phyloP scores from a whole-genome alignment of 2,329 filamentous ascomycete species.

The Rhynchosporium graminicola region DNA sequence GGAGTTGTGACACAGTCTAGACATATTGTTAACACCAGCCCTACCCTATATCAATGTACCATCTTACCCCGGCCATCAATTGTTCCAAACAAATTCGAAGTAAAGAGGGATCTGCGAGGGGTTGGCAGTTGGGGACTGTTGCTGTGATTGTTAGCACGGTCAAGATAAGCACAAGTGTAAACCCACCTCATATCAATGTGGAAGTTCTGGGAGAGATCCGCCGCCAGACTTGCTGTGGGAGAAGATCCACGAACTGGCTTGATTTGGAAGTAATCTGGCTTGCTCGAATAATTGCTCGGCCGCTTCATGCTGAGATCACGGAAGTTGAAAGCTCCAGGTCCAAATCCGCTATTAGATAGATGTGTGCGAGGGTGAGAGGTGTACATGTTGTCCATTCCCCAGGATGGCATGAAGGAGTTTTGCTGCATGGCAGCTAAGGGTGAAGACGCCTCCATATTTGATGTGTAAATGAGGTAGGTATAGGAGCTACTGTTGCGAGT shows the following conservation, averaged over 20 bases:
- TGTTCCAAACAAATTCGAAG: conserved; percentile 62
- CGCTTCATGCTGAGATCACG: conserved; percentile 72
- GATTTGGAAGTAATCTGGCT: conserved; percentile 81
- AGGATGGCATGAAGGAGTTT: conserved; percentile 63
- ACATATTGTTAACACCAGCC: conserved; percentile 38
- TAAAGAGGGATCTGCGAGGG: conserved; percentile 82
- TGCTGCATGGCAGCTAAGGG: conserved; percentile 92
- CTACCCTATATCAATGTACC: conserved; percentile 39
- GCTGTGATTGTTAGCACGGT: conserved; percentile 49
- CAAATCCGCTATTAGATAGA: conserved; percentile 54
- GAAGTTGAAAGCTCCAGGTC: conserved; percentile 72
- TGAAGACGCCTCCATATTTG: conserved; percentile 85
- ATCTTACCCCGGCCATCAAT: conserved; percentile 51
- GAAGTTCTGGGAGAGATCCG: conserved; percentile 95
- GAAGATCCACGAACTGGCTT: conserved; percentile 82
- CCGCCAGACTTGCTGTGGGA: conserved; percentile 85
- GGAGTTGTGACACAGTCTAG: conserved; percentile 80
- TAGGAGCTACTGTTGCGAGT: conserved; percentile 13
- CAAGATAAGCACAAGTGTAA: conserved; percentile 6
- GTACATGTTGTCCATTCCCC: conserved; percentile 56
- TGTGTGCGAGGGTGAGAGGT: conserved; percentile 50
- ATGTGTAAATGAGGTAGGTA: conserved; percentile 19
- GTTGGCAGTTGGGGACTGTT: conserved; percentile 70
- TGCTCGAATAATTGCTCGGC: conserved; percentile 70
- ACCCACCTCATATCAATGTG: conserved; percentile 89